phyloP scores from a whole-genome alignment of 78 protist species.

The Isochrysis galbana region DNA sequence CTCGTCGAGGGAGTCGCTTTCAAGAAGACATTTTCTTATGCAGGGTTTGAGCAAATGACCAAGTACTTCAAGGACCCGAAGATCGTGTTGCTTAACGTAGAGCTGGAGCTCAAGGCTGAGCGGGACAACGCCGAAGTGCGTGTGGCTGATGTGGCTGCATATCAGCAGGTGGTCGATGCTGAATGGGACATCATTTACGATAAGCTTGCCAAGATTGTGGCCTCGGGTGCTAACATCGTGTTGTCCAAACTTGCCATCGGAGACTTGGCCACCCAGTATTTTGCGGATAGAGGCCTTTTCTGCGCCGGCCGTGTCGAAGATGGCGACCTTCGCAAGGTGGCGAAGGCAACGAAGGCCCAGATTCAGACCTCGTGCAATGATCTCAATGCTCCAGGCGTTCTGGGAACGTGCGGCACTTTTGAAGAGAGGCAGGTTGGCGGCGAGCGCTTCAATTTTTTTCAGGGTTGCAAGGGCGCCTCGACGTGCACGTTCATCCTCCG shows the following conservation, averaged over 20 bases:
- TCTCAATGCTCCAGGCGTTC: conserved; percentile 57
- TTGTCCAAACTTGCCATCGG: conserved; percentile 98
- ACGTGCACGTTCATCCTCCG: conserved; percentile 96
- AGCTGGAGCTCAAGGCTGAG: conserved; percentile 99
- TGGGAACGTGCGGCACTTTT: conserved; percentile 95
- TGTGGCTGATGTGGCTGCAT: conserved; percentile 36
- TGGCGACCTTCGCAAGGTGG: conserved; percentile 91
- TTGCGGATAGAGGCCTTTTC: conserved; percentile 98
- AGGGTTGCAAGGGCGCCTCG: conserved; percentile 79
- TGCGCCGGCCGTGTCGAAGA: conserved; percentile 99
- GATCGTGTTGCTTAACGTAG: conserved; percentile 93
- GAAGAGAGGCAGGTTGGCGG: conserved; percentile 93
- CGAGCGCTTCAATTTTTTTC: conserved; percentile 94
- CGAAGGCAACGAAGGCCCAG: conserved; percentile 79
- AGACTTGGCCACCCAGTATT: conserved; percentile 99
- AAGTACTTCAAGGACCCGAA: conserved; percentile 91
- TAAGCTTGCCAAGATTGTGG: conserved; percentile 92
- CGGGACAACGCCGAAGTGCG: conserved; percentile 95
- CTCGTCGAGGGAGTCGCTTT: conserved; percentile 99
- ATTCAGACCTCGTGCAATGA: conserved; percentile 89
- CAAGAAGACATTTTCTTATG: conserved; percentile 98
- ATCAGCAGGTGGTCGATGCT: conserved; percentile 95
- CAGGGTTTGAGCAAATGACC: conserved; percentile 99
- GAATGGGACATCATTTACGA: conserved; percentile 97
- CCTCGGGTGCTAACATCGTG: conserved; percentile 94